Evolutionary conservation across 352 stramenopile species (phyloP).

Genomic region (Pythium rhizo-oryzae): DNA sequence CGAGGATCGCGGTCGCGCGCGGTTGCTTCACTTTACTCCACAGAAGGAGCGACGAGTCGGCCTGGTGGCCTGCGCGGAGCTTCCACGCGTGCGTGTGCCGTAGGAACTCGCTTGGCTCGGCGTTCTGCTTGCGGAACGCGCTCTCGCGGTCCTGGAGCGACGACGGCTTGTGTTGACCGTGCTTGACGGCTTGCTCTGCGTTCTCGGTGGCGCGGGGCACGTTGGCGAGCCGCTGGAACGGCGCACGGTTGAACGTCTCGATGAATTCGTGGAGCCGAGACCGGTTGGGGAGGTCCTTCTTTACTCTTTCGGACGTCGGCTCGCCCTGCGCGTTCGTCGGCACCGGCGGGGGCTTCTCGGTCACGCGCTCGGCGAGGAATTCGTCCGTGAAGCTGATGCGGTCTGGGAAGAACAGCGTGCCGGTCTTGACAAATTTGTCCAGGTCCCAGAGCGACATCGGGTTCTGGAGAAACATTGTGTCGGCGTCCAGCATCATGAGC

Average conservation of each 20-base stretch:
- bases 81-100: constrained; percentile 68
- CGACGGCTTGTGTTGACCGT: constrained; percentile 28
- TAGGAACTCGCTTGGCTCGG: constrained; percentile 57
- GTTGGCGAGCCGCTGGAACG: constrained; percentile 39
- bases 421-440: constrained; percentile 50
- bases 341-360: constrained; percentile 10
- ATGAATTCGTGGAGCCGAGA: constrained; percentile 54
- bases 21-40: constrained; percentile 72
- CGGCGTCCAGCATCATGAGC: constrained; percentile 77
- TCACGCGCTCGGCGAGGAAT: constrained; percentile 45
- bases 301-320: not conserved
- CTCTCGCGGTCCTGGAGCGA: constrained; percentile 31
- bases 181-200: not conserved
- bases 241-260: constrained; percentile 51
- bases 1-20: constrained; percentile 68
- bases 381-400: constrained; percentile 47
- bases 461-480: constrained; percentile 66
- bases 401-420: constrained; percentile 75
- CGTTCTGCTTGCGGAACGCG: constrained; percentile 23
- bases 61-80: constrained; percentile 59
- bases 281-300: constrained; percentile 18
- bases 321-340: not conserved
- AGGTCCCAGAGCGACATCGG: constrained; percentile 58
- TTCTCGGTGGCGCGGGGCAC: constrained; percentile 30
- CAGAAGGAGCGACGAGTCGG: constrained; percentile 78